Evolutionary conservation across 2,329 filamentous ascomycete genomes (phyloP).

Genomic region (Aspergillus sp.): DNA sequence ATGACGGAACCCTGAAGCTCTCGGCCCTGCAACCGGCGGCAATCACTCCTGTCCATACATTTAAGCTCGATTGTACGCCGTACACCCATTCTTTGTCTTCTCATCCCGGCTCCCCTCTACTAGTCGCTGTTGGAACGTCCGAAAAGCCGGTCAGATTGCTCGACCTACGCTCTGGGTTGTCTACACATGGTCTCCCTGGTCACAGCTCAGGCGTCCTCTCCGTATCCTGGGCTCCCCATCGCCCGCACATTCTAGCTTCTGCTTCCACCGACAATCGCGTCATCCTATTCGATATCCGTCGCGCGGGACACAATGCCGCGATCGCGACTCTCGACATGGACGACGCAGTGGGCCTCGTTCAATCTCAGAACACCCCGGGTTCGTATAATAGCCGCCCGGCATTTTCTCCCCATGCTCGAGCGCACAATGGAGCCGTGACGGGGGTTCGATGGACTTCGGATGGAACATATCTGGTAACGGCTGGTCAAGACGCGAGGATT

Average conservation of each 20-base stretch:
- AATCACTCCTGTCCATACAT: slow-evolving; percentile 47
- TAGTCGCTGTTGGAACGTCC: slow-evolving; percentile 86
- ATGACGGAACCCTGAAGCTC: slow-evolving; percentile 48
- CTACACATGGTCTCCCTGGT: slow-evolving; percentile 68
- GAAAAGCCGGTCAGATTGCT: slow-evolving; percentile 81
- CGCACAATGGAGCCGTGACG: slow-evolving; percentile 81
- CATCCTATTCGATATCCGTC: slow-evolving; percentile 83
- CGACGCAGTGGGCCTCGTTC: slow-evolving; percentile 69
- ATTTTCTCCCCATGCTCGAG: slow-evolving; percentile 51
- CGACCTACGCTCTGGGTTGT: slow-evolving; percentile 79
- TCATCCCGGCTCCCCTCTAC: slow-evolving; percentile 64
- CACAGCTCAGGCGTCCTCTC: slow-evolving; percentile 67
- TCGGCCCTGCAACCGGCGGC: slow-evolving; percentile 39
- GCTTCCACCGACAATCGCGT: slow-evolving; percentile 82
- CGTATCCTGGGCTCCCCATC: slow-evolving; percentile 76
- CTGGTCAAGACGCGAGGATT: slow-evolving; percentile 80
- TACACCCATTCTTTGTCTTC: slow-evolving; percentile 70
- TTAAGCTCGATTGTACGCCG: slow-evolving; percentile 46
- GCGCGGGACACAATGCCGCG: slow-evolving; percentile 65
- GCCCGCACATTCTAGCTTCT: slow-evolving; percentile 77
- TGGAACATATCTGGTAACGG: slow-evolving; percentile 72
- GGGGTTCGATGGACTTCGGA: slow-evolving; percentile 82
- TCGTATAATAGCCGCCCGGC: slow-evolving; percentile 38
- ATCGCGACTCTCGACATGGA: slow-evolving; percentile 81
- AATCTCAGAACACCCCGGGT: slow-evolving; percentile 29